These are phyloP conservation scores for Neopestalotiopsis rosae DNA, from an alignment of 2,329 filamentous ascomycete species.

Conservation along the genomic window DNA sequence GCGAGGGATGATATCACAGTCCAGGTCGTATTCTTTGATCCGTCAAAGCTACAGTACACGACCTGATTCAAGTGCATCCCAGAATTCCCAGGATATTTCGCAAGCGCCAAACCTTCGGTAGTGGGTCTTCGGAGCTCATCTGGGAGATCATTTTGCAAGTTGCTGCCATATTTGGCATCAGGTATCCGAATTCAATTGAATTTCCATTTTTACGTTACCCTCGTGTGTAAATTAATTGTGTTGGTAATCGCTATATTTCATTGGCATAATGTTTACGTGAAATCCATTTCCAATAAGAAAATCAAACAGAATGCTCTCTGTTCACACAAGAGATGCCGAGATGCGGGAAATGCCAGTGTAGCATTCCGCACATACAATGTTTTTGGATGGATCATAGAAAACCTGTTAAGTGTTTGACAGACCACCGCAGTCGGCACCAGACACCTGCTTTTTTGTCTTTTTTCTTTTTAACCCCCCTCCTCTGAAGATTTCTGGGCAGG, in stretches of 20 bases:
- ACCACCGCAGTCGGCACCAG: background rate
- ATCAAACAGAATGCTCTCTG: too few relatives aligned
- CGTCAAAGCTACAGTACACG: background rate
- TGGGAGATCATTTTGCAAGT: background rate
- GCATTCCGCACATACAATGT: background rate
- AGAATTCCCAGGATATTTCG: background rate
- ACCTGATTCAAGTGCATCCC: background rate
- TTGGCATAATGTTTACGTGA: constrained; percentile 4
- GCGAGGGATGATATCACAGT: constrained; percentile 80
- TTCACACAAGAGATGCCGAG: background rate
- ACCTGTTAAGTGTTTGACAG: background rate
- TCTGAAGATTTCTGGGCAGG: background rate
- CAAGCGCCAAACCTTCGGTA: background rate
- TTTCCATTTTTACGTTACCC: background rate
- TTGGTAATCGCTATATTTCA: background rate
- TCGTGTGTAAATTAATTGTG: background rate
- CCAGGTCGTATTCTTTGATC: constrained; percentile 78
- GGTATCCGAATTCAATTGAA: too few relatives aligned
- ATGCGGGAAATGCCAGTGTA: background rate
- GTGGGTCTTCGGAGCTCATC: background rate
- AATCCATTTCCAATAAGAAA: background rate
- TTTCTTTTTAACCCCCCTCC: background rate
- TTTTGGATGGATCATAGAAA: background rate
- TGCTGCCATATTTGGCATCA: background rate
- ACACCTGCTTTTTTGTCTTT: background rate